Conservation (phyloP, 495 filamentous ascomycete species). For the Bacidia rubella region DNA sequence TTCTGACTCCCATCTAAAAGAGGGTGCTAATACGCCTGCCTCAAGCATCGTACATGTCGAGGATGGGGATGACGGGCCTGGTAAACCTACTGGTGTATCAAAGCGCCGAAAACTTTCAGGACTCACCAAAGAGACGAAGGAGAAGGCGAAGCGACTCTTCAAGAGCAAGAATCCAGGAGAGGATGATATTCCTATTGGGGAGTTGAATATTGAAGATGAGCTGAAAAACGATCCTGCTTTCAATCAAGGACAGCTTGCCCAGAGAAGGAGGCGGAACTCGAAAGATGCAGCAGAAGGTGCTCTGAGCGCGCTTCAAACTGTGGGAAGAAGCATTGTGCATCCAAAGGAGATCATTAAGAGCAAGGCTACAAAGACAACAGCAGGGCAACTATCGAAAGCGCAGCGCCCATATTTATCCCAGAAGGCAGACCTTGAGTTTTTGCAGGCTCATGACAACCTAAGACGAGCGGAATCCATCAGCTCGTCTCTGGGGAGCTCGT, state of each 20-base stretch:
- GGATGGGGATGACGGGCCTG: constrained; percentile 2
- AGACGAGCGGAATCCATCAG: constrained; percentile 11
- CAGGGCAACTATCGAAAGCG: constrained; percentile 23
- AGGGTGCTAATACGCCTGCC: neutral
- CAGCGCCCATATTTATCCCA: constrained; percentile 24
- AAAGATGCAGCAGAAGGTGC: constrained; percentile 9
- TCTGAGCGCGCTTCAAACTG: constrained; percentile 9
- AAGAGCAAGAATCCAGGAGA: constrained; percentile 1
- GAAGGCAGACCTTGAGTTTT: constrained; percentile 26
- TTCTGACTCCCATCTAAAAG: neutral
- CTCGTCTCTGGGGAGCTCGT: constrained; percentile 7
- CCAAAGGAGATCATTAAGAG: constrained; percentile 24
- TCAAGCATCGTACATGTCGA: neutral
- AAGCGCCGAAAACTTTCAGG: constrained; percentile 6
- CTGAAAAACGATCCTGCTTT: constrained; percentile 21
- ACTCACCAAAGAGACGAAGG: constrained; percentile 13
- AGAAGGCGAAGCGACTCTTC: constrained; percentile 7
- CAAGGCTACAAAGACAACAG: constrained; percentile 21
- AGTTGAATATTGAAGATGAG: neutral
- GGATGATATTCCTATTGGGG: neutral
- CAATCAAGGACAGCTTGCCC: constrained; percentile 12
- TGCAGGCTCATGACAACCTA: constrained; percentile 26
- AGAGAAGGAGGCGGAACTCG: constrained; percentile 5
- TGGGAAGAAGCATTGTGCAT: constrained; percentile 20
- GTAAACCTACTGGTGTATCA: neutral